Evolutionary conservation across 345 rosid genomes (phyloP), one percentile per base, ranked within the genome.

Genomic region (Capsella bursapastoris): DNA sequence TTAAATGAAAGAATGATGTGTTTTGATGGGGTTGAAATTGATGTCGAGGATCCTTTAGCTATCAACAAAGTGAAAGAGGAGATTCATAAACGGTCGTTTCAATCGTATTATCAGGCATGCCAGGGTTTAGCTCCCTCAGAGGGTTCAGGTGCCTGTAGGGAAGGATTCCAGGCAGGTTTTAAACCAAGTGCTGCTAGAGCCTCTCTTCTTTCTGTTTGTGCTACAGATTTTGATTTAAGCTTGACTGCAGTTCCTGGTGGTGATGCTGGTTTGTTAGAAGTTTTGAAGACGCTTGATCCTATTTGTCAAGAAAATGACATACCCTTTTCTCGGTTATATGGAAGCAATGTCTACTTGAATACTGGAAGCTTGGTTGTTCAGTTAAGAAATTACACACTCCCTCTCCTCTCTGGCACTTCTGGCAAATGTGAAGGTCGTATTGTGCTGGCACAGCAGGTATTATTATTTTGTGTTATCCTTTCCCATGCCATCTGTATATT

Each of bases 401-500:
- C 99, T 64, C 88, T 92, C 80, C 85, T 95, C 73, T 82, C 92
- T 64, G 94, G 88, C 59, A 84, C 89, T 79, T 71, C 77, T 75
- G 96, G 96, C 27, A 89, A 87, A 86, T 92, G 98, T 70, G 90
- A 92, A 85, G 99, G 98, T 61, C 76, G 84, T 45, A 68, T 95
- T 72, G 91, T 95, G 61, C 87, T 95, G 50, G 97, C 98, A 28
- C 98, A 95, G 83, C 99, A 95, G 97, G 99, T 95, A 69, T 76
- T 35, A 0, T 78, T 64, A 31, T 68, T 41, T 70, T 31, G 10
- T 69, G 14, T n/a, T 65, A 49, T 64, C 48, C 32, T 64, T 56
- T 49, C 57, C 35, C 53, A 45, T 58, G 61, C 28, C 40, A 18
- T 77, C n/a, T 47, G 58, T 64, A 3, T 53, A 14, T 2, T 47